Percentiles rank a stretch among this genome's conserved stretches.
Evolutionary conservation across 2,329 filamentous ascomycete species (phyloP).

Genomic region (Colletotrichum tamarilloi): DNA sequence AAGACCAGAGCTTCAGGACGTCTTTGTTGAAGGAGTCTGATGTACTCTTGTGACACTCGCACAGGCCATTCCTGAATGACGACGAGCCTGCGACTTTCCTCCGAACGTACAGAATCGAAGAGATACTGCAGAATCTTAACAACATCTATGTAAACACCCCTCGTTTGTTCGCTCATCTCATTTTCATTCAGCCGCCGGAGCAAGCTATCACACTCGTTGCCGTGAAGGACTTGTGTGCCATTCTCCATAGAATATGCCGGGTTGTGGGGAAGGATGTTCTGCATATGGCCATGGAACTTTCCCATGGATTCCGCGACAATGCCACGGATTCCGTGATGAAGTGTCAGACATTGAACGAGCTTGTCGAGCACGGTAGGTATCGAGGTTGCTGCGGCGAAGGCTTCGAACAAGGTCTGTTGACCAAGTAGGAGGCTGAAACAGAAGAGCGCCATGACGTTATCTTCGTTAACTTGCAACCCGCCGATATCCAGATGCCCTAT

Average conservation of each 20-base stretch:
- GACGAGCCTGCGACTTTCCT: constrained; percentile 39
- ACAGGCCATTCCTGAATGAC: constrained; percentile 45
- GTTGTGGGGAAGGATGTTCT: not conserved
- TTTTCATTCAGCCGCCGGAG: constrained; percentile 34
- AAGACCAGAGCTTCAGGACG: constrained; percentile 44
- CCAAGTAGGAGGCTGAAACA: constrained; percentile 56
- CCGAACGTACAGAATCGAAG: not conserved
- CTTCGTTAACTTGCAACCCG: constrained; percentile 41
- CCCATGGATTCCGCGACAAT: constrained; percentile 39
- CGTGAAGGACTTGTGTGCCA: not conserved
- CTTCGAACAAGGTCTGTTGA: constrained; percentile 61
- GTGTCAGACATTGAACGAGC: constrained; percentile 51
- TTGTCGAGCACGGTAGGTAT: constrained; percentile 42
- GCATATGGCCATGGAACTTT: not conserved
- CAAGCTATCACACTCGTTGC: constrained; percentile 44
- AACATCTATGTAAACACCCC: not conserved
- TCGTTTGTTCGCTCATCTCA: not conserved
- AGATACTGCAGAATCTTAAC: not conserved
- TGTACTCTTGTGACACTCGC: constrained; percentile 46
- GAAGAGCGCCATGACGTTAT: constrained; percentile 53
- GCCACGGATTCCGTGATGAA: constrained; percentile 55
- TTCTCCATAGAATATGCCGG: not conserved
- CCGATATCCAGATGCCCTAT: constrained; percentile 49
- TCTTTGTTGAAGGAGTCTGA: constrained; percentile 31
- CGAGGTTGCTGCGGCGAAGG: not conserved